Percentiles rank a stretch among this genome's conserved stretches.
Conservation (phyloP, 345 rosid species). For the Ricinus communis region DNA sequence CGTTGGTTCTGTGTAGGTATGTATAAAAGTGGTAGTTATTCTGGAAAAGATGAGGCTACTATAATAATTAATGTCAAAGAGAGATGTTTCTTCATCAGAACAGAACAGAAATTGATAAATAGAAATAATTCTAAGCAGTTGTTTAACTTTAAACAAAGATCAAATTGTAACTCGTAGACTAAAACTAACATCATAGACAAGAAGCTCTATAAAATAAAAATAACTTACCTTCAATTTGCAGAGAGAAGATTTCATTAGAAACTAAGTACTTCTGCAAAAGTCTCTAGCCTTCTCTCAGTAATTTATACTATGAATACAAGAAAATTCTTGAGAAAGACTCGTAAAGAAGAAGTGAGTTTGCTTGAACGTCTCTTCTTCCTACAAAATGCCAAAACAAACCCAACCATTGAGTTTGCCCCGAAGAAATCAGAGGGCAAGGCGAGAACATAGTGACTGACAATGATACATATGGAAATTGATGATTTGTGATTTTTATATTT, state of each 20-base stretch:
- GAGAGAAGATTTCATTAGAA: constrained; percentile 13
- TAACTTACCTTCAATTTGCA: constrained; percentile 16
- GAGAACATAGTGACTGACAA: no score
- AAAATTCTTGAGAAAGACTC: constrained; percentile 7
- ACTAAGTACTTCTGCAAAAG: background rate
- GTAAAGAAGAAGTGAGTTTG: constrained; percentile 18
- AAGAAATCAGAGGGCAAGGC: no score
- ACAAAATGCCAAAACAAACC: constrained; percentile 22
- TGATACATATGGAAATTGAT: no score
- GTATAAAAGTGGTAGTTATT: background rate
- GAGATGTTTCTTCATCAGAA: background rate
- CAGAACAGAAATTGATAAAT: background rate
- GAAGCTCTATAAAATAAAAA: background rate
- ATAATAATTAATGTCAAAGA: background rate
- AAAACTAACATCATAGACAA: background rate
- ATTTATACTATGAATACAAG: background rate
- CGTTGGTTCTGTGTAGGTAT: background rate
- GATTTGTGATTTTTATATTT: no score
- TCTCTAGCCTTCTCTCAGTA: background rate
- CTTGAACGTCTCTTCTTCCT: constrained; percentile 40
- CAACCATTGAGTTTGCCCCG: no score
- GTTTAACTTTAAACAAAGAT: background rate
- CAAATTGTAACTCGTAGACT: background rate
- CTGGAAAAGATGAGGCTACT: background rate
- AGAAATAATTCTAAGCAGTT: background rate